phyloP scores from a whole-genome alignment of 345 rosid species.

The Punica granatum region DNA sequence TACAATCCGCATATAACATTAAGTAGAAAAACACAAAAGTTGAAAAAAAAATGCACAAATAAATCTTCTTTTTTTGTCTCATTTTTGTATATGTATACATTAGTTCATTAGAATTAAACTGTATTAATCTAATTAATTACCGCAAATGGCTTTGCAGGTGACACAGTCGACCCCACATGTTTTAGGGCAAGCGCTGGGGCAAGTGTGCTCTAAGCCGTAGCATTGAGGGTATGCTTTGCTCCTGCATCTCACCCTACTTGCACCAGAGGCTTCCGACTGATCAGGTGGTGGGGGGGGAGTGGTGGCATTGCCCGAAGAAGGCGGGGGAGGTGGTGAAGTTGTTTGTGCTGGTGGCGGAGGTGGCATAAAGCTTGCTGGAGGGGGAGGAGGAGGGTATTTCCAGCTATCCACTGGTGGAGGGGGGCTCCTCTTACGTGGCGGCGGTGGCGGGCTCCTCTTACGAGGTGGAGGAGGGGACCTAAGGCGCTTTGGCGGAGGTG shows the following conservation, averaged over 20 bases:
- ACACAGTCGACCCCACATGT: conserved; percentile 51
- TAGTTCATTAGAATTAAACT: no score
- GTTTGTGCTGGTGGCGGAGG: conserved; percentile 13
- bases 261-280: conserved; percentile 21
- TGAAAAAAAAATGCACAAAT: no score
- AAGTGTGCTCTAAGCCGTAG: conserved; percentile 27
- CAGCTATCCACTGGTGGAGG: background rate
- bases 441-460: background rate
- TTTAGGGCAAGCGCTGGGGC: conserved; percentile 43
- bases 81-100: no score
- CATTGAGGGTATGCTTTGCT: conserved; percentile 30
- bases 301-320: no score
- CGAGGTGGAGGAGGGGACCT: background rate
- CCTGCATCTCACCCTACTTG: conserved; percentile 28
- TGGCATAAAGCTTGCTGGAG: background rate
- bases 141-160: conserved; percentile 57
- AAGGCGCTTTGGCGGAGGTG: background rate
- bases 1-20: background rate
- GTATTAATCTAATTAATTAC: conserved; percentile 22
- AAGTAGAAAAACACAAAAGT: background rate
- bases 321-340: conserved; percentile 6
- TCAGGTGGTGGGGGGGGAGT: conserved; percentile 15
- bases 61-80: no score
- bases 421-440: background rate
- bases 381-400: no score